Conservation (phyloP, 768 basidiomycete genomes). For the Collybia sordida region DNA sequence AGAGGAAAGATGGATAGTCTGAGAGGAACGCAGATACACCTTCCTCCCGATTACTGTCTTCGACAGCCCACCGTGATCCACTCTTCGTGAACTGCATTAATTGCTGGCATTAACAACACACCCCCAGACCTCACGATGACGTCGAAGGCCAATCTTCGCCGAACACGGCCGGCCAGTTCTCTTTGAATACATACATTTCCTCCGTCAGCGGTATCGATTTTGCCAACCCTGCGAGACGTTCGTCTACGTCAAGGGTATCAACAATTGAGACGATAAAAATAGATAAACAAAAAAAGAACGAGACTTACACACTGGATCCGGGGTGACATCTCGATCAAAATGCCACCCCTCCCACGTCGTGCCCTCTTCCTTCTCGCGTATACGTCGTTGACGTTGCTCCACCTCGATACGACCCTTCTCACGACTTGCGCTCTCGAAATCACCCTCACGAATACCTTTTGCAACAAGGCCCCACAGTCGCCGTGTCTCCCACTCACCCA, state of each 20-base stretch:
- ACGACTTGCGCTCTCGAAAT: constrained; percentile 86
- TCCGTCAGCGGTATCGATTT: constrained; percentile 70
- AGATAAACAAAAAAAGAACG: neutral
- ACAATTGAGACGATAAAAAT: constrained; percentile 1
- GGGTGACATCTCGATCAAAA: constrained; percentile 61
- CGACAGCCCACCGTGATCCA: too few species aligned
- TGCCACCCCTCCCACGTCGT: constrained; percentile 41
- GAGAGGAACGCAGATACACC: too few species aligned
- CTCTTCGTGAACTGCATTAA: too few species aligned
- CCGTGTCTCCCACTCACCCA: constrained; percentile 86
- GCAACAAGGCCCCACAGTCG: constrained; percentile 84
- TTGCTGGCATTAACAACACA: too few species aligned
- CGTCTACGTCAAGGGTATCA: constrained; percentile 41
- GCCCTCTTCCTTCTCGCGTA: constrained; percentile 36
- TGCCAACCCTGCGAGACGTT: constrained; percentile 59
- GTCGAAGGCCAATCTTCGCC: too few species aligned
- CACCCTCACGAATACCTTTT: constrained; percentile 86
- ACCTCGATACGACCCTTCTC: constrained; percentile 95
- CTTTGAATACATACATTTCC: constrained; percentile 72
- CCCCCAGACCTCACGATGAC: too few species aligned
- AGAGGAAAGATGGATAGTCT: too few species aligned
- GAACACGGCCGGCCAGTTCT: constrained; percentile 46
- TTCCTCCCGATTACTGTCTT: too few species aligned
- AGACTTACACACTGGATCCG: constrained; percentile 70
- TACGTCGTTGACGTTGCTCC: constrained; percentile 66